phyloP scores from a whole-genome alignment of 2,329 filamentous ascomycete species.

The Talaromyces rugulosus region DNA sequence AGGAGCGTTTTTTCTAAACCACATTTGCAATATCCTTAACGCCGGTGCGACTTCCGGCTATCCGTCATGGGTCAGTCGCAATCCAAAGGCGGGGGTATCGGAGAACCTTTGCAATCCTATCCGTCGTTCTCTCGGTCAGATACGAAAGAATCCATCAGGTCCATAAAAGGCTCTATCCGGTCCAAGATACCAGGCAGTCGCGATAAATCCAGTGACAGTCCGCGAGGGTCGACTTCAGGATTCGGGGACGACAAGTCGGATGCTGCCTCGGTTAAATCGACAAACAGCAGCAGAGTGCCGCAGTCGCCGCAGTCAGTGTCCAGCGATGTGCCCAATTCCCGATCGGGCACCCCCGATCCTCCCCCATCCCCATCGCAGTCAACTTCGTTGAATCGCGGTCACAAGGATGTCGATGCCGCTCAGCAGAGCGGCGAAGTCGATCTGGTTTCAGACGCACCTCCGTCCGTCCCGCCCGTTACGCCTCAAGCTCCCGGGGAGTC shows the following conservation, averaged over 20 bases:
- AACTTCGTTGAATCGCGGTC: slow-evolving; percentile 65
- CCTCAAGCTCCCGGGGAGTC: slow-evolving; percentile 75
- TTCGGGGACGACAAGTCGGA: slow-evolving; percentile 63
- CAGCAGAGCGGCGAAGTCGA: slow-evolving; percentile 88
- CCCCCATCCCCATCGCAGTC: slow-evolving; percentile 88
- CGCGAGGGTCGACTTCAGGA: slow-evolving; percentile 65
- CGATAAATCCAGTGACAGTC: slow-evolving; percentile 63
- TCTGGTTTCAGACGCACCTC: slow-evolving; percentile 86
- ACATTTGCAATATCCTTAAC: not conserved
- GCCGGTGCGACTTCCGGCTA: slow-evolving; percentile 17
- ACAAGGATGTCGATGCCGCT: slow-evolving; percentile 74
- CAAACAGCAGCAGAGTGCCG: slow-evolving; percentile 47
- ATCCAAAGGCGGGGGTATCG: slow-evolving; percentile 48
- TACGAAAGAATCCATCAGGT: slow-evolving; percentile 86
- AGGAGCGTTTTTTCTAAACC: not conserved
- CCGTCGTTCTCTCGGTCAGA: slow-evolving; percentile 90
- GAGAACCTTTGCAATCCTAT: slow-evolving; percentile 71
- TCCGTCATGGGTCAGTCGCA: slow-evolving; percentile 49
- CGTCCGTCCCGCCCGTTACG: slow-evolving; percentile 55
- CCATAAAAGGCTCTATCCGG: slow-evolving; percentile 72
- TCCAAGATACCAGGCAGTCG: slow-evolving; percentile 75
- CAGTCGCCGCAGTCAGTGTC: slow-evolving; percentile 31
- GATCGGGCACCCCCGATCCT: slow-evolving; percentile 50
- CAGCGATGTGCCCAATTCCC: slow-evolving; percentile 43
- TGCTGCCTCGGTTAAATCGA: slow-evolving; percentile 68